phyloP scores from a whole-genome alignment of 2,329 filamentous ascomycete species.

The Plenodomus lindquistii region DNA sequence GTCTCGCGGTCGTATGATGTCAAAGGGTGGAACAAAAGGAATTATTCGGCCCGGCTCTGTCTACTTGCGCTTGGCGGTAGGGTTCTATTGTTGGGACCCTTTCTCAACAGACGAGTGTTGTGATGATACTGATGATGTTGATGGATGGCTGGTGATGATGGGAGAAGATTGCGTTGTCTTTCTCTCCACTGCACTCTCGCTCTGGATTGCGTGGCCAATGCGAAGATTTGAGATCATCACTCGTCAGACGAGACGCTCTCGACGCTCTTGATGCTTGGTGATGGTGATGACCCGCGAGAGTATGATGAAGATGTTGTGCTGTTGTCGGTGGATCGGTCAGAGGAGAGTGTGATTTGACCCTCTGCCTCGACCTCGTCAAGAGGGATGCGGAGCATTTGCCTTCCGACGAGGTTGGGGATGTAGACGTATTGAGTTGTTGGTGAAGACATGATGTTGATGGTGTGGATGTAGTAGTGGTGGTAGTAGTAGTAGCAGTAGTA shows the following conservation, averaged over 20 bases:
- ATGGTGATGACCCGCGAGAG: slow-evolving; percentile 29
- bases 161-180: neutral
- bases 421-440: slow-evolving; percentile 40
- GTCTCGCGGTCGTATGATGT: neutral
- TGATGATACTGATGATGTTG: no score
- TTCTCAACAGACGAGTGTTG: neutral
- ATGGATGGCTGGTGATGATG: neutral
- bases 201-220: neutral
- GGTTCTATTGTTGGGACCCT: neutral
- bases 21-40: neutral
- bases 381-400: slow-evolving; percentile 43
- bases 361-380: slow-evolving; percentile 30
- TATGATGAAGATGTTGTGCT: slow-evolving; percentile 15
- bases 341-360: slow-evolving; percentile 15
- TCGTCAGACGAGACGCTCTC: slow-evolving; percentile 31
- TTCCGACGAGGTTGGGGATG: slow-evolving; percentile 45
- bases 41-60: neutral
- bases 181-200: neutral
- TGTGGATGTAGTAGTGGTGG: slow-evolving; percentile 1
- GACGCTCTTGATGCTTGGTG: slow-evolving; percentile 32
- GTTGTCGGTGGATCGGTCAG: slow-evolving; percentile 18
- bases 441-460: slow-evolving; percentile 32
- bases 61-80: neutral
- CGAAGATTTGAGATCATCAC: slow-evolving; percentile 12
- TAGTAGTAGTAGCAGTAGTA: slow-evolving; percentile 3